Evolutionary conservation across 2,329 filamentous ascomycete genomes (phyloP), one percentile per base, ranked within the genome.

Genomic region (Aspergillus latus): DNA sequence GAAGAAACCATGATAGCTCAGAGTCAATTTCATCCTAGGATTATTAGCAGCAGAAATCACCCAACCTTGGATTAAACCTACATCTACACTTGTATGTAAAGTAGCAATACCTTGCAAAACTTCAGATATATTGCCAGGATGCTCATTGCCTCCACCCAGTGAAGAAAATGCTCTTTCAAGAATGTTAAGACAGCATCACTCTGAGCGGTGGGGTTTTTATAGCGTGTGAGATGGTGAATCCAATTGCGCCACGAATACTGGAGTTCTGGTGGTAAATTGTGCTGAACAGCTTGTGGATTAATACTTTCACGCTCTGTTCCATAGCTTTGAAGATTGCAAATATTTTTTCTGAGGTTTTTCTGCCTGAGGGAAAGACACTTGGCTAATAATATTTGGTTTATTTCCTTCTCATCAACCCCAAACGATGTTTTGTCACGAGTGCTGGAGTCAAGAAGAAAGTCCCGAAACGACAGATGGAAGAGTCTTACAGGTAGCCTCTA

Each of bases 241-340:
- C 66, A 72, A 43, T 69, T 68, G 16, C 55, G 60, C 58, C 66
- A 70, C 15, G 43, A 45, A 32, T 45, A 45, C 43, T 30, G 43
- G 11, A 45, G 28, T 13, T 45, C 43, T 45, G 43, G 43, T 30
- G 10, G 26, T 45, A 45, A n/a, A 30, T 15, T n/a, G 2, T 45
- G 4, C 11, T 32, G 4, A 45, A 45, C n/a, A 2, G 11, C 29
- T 5, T 30, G n/a, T 11, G 26, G 21, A 45, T 30, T 28, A 10
- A 45, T 45, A 13, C 29, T 32, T 4, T 9, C 13, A 10, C 32
- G 32, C 32, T 29, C 16, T 37, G 46, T 49, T n/a, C 46, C 46
- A 32, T 49, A 49, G 32, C 34, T 40, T 28, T 26, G 13, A 2
- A 49, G 32, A 28, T n/a, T 13, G 32, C 46, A 49, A 3, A 49